Base-by-base conservation (phyloP, 2,329 filamentous ascomycete genomes). In the Rutstroemia sydowiana region DNA sequence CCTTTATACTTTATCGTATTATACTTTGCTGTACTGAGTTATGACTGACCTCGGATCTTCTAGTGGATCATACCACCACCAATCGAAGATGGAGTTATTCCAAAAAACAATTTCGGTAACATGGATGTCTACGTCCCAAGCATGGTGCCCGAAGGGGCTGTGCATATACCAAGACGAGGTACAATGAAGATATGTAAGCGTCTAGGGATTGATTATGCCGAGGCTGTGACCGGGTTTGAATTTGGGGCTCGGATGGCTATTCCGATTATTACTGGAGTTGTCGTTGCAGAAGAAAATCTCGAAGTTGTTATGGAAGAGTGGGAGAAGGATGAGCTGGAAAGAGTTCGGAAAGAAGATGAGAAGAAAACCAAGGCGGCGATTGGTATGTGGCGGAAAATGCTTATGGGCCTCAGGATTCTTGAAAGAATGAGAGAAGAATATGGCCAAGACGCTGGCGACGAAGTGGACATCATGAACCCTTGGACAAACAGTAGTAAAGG, bases 171-270 rank as follows among this genome's bases (percentile, higher is more conserved):
- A 0, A 83, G 84, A 49, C 81, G 85, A 42, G 88, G 88, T 0
- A 85, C 84, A 0, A 82, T 85, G 30, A 83, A 84, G 44, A 79
- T 96, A 1, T 96, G 92, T 68, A 89, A 88, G 65, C 84, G 87
- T 55, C 74, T 98, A 0, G 81, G 82, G 3, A 85, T 97, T 34
- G 90, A 96, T 64, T 95, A 84, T 61, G 93, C 93, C 0, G 93
- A 97, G 69, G 93, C 93, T 1, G 93, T 95, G 2, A 91, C 91
- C 0, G 93, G 89, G 1, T 98, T 98, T 66, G 93, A 98, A 65
- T 98, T 97, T 66, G 92, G 92, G 0, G 85, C 93, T 61, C 86
- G 93, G 55, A 91, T 93, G 77, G 93, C 93, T 5, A 89, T 97
- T 1, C 93, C 93, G 0, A 82, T 96, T 0, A 86, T 97, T 26